phyloP scores from a whole-genome alignment of 2,329 filamentous ascomycete genomes.

The Colletotrichum euphorbiae region DNA sequence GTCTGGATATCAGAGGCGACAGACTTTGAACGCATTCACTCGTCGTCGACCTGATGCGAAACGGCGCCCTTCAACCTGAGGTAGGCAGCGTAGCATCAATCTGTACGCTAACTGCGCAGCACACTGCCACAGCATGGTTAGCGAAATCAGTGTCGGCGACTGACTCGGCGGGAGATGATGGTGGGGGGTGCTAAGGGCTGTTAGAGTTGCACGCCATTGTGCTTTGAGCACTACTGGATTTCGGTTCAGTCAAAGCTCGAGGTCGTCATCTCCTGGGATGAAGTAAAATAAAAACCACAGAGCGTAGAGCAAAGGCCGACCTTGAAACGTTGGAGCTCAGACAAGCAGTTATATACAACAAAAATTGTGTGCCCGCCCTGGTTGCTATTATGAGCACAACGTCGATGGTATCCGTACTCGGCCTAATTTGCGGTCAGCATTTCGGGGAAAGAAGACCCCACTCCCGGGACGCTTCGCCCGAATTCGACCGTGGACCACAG shows the following conservation, averaged over 20 bases:
- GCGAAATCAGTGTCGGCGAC: slow-evolving; percentile 15
- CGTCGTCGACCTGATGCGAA: neutral
- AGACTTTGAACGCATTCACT: neutral
- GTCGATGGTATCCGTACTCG: neutral
- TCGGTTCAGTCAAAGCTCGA: neutral
- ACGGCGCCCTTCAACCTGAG: neutral
- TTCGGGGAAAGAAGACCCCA: neutral
- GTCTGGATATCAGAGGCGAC: neutral
- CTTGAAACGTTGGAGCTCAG: neutral
- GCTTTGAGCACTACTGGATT: neutral
- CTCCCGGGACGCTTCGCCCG: slow-evolving; percentile 2
- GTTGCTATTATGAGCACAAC: neutral
- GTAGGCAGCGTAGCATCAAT: slow-evolving; percentile 20
- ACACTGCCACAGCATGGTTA: neutral
- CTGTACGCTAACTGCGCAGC: neutral
- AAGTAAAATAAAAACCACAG: neutral
- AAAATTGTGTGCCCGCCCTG: neutral
- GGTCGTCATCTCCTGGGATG: slow-evolving; percentile 11
- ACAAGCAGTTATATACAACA: neutral
- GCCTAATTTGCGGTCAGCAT: slow-evolving; percentile 6
- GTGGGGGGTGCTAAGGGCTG: slow-evolving; percentile 13
- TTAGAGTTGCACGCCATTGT: slow-evolving; percentile 10
- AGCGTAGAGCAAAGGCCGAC: neutral
- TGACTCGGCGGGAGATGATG: slow-evolving; percentile 37
- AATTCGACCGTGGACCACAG: neutral